phyloP scores from a whole-genome alignment of 139 green algal genomes.

The Closterium sp. region DNA sequence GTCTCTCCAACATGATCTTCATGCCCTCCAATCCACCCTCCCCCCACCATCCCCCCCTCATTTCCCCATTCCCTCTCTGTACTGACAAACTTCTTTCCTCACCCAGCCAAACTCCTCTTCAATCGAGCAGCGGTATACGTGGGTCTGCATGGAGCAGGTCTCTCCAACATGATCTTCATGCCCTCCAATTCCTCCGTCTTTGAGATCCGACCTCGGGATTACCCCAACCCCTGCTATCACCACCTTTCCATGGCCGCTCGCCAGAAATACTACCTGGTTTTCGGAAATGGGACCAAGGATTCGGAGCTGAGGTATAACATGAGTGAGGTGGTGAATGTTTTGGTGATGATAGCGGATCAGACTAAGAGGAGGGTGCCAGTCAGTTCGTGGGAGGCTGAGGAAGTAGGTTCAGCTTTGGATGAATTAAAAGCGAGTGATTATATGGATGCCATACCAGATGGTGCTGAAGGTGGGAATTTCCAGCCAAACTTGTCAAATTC shows the following conservation, averaged over 20 bases:
- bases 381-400: not conserved
- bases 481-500: too few species aligned
- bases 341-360: not conserved
- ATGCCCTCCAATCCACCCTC: not conserved
- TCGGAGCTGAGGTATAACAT: not conserved
- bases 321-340: not conserved
- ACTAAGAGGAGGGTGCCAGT: not conserved
- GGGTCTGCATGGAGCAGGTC: not conserved
- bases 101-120: conserved; percentile 10
- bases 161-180: conserved; percentile 22
- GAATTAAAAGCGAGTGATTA: not conserved
- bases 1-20: not conserved
- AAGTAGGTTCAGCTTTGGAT: not conserved
- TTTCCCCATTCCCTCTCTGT: too few species aligned
- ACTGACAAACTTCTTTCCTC: too few species aligned
- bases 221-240: conserved; percentile 18
- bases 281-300: not conserved
- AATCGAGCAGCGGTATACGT: conserved; percentile 5
- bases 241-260: not conserved
- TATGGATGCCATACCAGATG: not conserved
- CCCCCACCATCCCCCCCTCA: not conserved
- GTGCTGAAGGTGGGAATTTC: not conserved
- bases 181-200: not conserved
- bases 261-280: not conserved
- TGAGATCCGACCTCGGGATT: not conserved